phyloP scores from a whole-genome alignment of 345 rosid genomes.

The Lumnitzera racemosa region DNA sequence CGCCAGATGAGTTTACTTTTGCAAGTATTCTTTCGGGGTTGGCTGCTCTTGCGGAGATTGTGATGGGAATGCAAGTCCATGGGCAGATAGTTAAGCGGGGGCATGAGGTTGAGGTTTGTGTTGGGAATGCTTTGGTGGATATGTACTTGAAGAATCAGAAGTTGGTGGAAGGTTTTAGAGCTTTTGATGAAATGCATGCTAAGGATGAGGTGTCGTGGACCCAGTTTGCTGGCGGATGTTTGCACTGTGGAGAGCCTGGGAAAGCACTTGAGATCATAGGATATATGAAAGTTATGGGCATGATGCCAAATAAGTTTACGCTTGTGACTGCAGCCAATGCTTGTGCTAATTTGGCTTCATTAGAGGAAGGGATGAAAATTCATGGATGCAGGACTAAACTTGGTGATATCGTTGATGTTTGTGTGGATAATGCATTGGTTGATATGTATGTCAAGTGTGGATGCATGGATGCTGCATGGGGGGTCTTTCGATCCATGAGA shows the following conservation, averaged over 20 bases:
- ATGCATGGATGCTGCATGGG: too few species aligned
- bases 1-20: too few species aligned
- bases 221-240: constrained; percentile 39
- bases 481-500: too few species aligned
- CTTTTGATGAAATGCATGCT: constrained; percentile 28
- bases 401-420: constrained; percentile 29
- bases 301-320: constrained; percentile 42
- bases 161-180: constrained; percentile 28
- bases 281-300: constrained; percentile 35
- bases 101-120: constrained; percentile 22
- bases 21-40: too few species aligned
- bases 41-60: too few species aligned
- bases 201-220: constrained; percentile 47
- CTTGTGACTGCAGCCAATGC: constrained; percentile 43
- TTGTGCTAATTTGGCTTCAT: constrained; percentile 34
- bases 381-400: constrained; percentile 47
- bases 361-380: constrained; percentile 39
- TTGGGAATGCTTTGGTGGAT: constrained; percentile 41
- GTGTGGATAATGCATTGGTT: constrained; percentile 9
- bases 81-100: too few species aligned
- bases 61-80: too few species aligned
- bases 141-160: constrained; percentile 34
- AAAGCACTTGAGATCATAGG: constrained; percentile 28
- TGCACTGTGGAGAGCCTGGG: constrained; percentile 37
- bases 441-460: too few species aligned